Conservation (phyloP, 2,329 filamentous ascomycete genomes). For the Teratosphaeria epicoccoides region DNA sequence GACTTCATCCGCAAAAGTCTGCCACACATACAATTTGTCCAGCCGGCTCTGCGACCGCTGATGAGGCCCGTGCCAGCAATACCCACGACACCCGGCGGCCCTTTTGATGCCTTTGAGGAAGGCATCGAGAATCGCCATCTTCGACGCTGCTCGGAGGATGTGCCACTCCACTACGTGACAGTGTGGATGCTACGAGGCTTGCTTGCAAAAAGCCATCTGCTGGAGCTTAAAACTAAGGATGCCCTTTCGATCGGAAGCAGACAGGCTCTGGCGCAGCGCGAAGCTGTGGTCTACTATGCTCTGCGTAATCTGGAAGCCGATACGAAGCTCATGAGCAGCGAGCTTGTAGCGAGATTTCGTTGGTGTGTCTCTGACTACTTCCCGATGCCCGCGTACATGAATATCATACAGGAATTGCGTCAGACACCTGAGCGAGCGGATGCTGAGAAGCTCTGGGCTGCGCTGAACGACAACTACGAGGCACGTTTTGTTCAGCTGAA, state of each 20-base stretch:
- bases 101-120: neutral
- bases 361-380: slow-evolving; percentile 39
- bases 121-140: slow-evolving; percentile 41
- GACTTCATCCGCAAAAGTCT: slow-evolving; percentile 30
- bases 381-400: slow-evolving; percentile 40
- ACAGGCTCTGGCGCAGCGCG: slow-evolving; percentile 17
- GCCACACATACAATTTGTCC: slow-evolving; percentile 38
- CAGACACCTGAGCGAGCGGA: slow-evolving; percentile 26
- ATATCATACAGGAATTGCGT: slow-evolving; percentile 35
- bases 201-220: slow-evolving; percentile 40
- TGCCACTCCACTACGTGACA: slow-evolving; percentile 38
- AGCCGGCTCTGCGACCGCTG: slow-evolving; percentile 28
- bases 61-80: neutral
- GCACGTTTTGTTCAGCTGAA: slow-evolving; percentile 21
- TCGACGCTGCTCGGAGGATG: slow-evolving; percentile 29
- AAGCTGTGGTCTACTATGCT: slow-evolving; percentile 24
- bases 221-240: slow-evolving; percentile 37
- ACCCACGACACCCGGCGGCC: neutral
- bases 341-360: slow-evolving; percentile 30
- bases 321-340: slow-evolving; percentile 34
- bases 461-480: slow-evolving; percentile 37
- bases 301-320: slow-evolving; percentile 37
- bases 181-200: slow-evolving; percentile 35
- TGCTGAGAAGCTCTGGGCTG: slow-evolving; percentile 32
- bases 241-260: slow-evolving; percentile 6